phyloP scores from a whole-genome alignment of 2,329 filamentous ascomycete genomes.

The Diaporthe destruens region DNA sequence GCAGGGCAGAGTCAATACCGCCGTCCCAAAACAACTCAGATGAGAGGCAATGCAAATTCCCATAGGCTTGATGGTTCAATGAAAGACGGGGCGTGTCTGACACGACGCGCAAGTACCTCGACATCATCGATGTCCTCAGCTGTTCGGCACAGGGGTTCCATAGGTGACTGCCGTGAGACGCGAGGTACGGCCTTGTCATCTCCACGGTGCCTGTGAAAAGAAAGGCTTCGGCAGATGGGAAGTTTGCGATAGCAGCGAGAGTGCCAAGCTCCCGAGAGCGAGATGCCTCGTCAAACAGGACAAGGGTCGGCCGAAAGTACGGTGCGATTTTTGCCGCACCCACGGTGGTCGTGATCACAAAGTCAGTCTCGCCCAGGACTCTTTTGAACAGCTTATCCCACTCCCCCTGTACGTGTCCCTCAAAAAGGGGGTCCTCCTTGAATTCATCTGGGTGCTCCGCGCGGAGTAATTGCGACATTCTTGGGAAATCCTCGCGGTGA shows the following conservation, averaged over 20 bases:
- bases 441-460: neutral
- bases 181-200: neutral
- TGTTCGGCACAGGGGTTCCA: neutral
- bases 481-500: neutral
- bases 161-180: neutral
- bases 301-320: neutral
- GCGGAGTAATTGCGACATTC: neutral
- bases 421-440: too few species aligned
- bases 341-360: neutral
- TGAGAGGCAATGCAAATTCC: neutral
- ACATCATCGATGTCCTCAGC: neutral
- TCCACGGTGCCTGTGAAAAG: neutral
- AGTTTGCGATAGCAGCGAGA: neutral
- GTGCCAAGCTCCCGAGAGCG: neutral
- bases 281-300: neutral
- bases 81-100: neutral
- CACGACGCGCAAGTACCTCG: neutral
- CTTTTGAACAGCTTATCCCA: neutral
- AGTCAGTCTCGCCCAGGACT: neutral
- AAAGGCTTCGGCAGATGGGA: neutral
- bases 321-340: neutral
- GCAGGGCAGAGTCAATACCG: neutral
- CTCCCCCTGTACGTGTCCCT: neutral
- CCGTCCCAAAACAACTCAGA: neutral
- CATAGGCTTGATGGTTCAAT: neutral